These are phyloP conservation scores for Colletotrichum neosansevieriae DNA, from an alignment of 2,329 filamentous ascomycete genomes.

Conservation along the genomic window DNA sequence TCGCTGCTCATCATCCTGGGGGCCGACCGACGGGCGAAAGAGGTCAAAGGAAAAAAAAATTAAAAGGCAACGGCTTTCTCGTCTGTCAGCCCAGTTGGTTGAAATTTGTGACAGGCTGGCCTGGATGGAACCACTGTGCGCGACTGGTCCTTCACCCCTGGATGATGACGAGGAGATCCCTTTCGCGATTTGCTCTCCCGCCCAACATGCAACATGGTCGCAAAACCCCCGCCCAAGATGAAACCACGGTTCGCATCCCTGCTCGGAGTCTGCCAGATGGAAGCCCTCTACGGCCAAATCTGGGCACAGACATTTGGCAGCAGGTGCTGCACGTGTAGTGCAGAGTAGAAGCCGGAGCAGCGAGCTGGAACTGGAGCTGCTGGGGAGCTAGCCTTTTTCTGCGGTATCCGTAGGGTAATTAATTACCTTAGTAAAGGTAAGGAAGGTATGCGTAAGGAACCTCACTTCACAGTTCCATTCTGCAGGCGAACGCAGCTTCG, in stretches of 20 bases:
- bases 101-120: constrained; percentile 11
- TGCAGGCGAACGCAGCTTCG: no score
- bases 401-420: no score
- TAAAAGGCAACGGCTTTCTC: not conserved
- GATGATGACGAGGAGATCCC: constrained; percentile 29
- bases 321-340: not conserved
- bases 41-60: not conserved
- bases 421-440: no score
- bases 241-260: constrained; percentile 40
- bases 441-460: no score
- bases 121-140: constrained; percentile 1
- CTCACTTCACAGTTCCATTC: no score
- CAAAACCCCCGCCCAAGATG: constrained; percentile 34
- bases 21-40: not conserved
- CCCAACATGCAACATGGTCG: constrained; percentile 5
- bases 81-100: not conserved
- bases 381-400: no score
- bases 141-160: constrained; percentile 22
- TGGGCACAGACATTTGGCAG: constrained; percentile 40
- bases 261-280: constrained; percentile 30
- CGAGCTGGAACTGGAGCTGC: not conserved
- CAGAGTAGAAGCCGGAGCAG: not conserved
- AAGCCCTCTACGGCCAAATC: constrained; percentile 39
- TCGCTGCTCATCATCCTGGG: constrained; percentile 4
- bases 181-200: constrained; percentile 29